Conservation (phyloP, 805 yeast genomes). For the Yamadazyma sp. region DNA sequence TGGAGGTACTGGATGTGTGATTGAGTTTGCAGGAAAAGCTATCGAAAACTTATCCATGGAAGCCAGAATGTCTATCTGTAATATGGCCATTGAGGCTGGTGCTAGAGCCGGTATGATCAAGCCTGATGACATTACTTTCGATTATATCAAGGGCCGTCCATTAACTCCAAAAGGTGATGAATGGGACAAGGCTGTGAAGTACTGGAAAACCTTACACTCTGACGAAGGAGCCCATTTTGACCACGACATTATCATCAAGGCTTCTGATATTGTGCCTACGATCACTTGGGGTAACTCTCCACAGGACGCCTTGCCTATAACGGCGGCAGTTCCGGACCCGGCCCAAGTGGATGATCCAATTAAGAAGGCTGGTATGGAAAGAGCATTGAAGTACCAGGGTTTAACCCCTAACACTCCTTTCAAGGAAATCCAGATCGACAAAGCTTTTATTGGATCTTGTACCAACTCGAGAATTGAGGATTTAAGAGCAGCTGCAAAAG, state of each 20-base stretch:
- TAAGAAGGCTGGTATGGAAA: conserved; percentile 79
- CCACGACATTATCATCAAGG: conserved; percentile 74
- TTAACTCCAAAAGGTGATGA: conserved; percentile 90
- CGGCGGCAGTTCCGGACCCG: conserved; percentile 91
- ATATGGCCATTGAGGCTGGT: conserved; percentile 98
- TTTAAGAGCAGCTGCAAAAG: conserved; percentile 90
- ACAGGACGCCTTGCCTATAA: conserved; percentile 95
- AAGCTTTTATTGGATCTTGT: conserved; percentile 97
- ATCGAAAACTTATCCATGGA: conserved; percentile 90
- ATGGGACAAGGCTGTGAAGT: conserved; percentile 90
- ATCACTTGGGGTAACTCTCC: conserved; percentile 99
- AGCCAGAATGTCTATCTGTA: conserved; percentile 99
- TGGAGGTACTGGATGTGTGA: conserved; percentile 97
- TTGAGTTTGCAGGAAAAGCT: conserved; percentile 96
- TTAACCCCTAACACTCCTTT: conserved; percentile 79
- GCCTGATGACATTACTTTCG: conserved; percentile 88
- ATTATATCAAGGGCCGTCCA: conserved; percentile 90
- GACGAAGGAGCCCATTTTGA: conserved; percentile 93
- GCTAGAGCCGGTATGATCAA: conserved; percentile 99
- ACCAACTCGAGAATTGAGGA: conserved; percentile 98
- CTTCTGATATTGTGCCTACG: conserved; percentile 87
- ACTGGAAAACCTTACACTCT: conserved; percentile 86
- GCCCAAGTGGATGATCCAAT: conserved; percentile 65
- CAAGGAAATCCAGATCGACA: conserved; percentile 74
- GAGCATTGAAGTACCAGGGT: conserved; percentile 93